Evolutionary conservation across 495 filamentous ascomycete genomes (phyloP), one percentile per base, ranked within the genome.

Genomic region (Neurospora terricola): DNA sequence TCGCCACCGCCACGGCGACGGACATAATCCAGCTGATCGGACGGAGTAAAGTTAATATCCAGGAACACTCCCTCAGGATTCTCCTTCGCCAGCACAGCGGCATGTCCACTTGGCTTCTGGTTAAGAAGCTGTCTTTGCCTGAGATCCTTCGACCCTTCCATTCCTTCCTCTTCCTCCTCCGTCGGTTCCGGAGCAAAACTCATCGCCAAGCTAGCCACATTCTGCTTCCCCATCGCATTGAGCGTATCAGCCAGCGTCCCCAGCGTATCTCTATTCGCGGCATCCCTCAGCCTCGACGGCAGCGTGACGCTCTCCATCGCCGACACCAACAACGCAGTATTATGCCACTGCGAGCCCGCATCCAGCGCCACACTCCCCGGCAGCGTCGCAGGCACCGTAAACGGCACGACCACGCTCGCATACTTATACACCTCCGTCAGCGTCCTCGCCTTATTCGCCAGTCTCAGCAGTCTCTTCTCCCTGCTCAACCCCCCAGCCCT

Each of bases 281-380:
- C 82, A 5, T 86, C 82, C 59, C 87, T 89, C 71, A 97, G 80
- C 38, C 94, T 86, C 11, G 92, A 89, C 14, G 93, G 93, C 37
- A 99, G 82, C 4, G 90, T 93, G 38, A 90, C 87, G 37, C 88
- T 94, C 80, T 99, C 96, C 37, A 98, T 76, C 9, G 93, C 92
- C 6, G 90, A 87, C 9, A 90, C 89, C 74, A 97, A 84, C 34
- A 98, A 81, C 9, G 91, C 95, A 16, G 92, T 91, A 21, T 85
- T 90, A 75, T 97, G 90, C 96, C 96, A 99, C 75, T 85, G 82
- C 8, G 92, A 96, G 11, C 82, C 81, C 38, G 77, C 75, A 77
- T 97, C 88, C 34, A 98, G 76, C 30, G 81, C 79, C 16, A 97
- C 76, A 74, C 88, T 90, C 5, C 76, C 71, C 16, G 94, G 91